Percentiles rank a stretch among this genome's conserved stretches.
phyloP scores from a whole-genome alignment of 1,284 basidiomycete genomes.

The Gomphus sp. region DNA sequence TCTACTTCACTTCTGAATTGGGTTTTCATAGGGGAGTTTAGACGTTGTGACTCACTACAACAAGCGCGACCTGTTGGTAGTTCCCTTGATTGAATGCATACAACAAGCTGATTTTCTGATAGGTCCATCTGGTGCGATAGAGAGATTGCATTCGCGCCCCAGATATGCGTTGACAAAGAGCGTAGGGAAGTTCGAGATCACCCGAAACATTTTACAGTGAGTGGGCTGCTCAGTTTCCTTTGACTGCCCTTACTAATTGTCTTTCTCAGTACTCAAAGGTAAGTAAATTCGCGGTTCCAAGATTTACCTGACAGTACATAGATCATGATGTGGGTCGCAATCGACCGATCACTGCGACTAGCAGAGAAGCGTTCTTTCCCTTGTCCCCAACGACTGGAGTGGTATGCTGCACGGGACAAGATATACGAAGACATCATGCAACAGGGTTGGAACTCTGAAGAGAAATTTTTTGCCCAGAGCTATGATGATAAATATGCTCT shows the following conservation, averaged over 20 bases:
- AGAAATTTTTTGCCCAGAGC: slow-evolving; percentile 66
- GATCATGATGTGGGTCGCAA: slow-evolving; percentile 92
- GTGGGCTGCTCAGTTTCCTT: slow-evolving; percentile 30
- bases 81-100: background rate
- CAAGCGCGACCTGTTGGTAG: slow-evolving; percentile 65
- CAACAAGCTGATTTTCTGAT: slow-evolving; percentile 15
- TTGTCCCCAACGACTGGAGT: slow-evolving; percentile 60
- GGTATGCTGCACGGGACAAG: slow-evolving; percentile 67
- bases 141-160: background rate
- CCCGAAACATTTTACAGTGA: slow-evolving; percentile 74
- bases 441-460: slow-evolving; percentile 66
- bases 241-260: background rate
- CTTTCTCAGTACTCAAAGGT: slow-evolving; percentile 71
- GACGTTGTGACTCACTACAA: slow-evolving; percentile 59
- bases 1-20: background rate
- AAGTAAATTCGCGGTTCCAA: slow-evolving; percentile 14
- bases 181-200: slow-evolving; percentile 77
- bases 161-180: background rate
- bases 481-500: slow-evolving; percentile 65
- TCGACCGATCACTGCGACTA: slow-evolving; percentile 83
- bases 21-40: slow-evolving; percentile 18
- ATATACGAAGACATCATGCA: slow-evolving; percentile 83
- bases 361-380: slow-evolving; percentile 83
- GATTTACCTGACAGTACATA: slow-evolving; percentile 19
- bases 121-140: slow-evolving; percentile 64